phyloP scores from a whole-genome alignment of 345 rosid genomes.

The Theobroma cacao region DNA sequence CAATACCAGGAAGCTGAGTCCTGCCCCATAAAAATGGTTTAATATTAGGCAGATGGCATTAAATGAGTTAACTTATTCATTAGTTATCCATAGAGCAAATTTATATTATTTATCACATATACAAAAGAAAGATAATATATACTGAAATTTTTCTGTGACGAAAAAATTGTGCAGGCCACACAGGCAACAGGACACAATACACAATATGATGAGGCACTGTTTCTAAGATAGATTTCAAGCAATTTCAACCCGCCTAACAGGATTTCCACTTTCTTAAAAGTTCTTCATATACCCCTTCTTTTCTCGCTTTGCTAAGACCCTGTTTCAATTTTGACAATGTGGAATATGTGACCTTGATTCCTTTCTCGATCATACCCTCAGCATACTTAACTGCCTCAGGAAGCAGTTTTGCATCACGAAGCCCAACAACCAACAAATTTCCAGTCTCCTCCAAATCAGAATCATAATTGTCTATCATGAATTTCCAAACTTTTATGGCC shows the following conservation, averaged over 20 bases:
- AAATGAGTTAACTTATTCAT: neutral
- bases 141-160: neutral
- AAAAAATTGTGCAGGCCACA: neutral
- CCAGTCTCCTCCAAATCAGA: slow-evolving; percentile 50
- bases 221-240: neutral
- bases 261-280: slow-evolving; percentile 41
- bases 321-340: slow-evolving; percentile 48
- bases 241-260: slow-evolving; percentile 14
- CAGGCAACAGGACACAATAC: neutral
- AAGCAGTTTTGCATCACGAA: slow-evolving; percentile 38
- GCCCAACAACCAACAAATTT: slow-evolving; percentile 45
- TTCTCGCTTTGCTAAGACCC: slow-evolving; percentile 32
- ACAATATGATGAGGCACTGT: neutral
- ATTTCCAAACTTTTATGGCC: slow-evolving; percentile 53
- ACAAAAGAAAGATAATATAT: neutral
- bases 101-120: neutral
- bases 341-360: slow-evolving; percentile 40
- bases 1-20: neutral
- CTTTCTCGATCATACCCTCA: slow-evolving; percentile 47
- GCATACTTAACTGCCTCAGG: slow-evolving; percentile 68
- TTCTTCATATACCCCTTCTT: slow-evolving; percentile 37
- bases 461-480: slow-evolving; percentile 42
- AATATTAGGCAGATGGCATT: neutral
- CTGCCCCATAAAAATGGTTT: neutral
- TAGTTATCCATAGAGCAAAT: neutral